Conservation (phyloP, 441 rosid genomes). For the Manihot esculenta region DNA sequence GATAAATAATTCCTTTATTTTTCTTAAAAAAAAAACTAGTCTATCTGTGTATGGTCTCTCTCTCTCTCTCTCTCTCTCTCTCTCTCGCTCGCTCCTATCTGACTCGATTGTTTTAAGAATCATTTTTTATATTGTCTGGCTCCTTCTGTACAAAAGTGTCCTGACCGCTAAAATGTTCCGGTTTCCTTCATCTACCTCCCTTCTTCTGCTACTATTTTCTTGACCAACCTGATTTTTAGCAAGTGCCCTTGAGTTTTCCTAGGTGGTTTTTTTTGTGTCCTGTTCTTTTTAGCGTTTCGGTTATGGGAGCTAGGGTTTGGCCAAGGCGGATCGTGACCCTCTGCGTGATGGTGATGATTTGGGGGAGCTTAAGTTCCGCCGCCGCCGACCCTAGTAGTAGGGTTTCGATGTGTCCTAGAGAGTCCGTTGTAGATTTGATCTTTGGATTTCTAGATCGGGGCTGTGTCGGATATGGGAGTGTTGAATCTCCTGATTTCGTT, state of each 20-base stretch:
- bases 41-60: too few relatives aligned
- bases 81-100: neutral
- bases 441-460: slow-evolving; percentile 45
- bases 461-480: slow-evolving; percentile 30
- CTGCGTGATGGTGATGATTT: slow-evolving; percentile 21
- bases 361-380: slow-evolving; percentile 33
- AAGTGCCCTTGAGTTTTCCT: neutral
- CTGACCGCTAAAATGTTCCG: neutral
- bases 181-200: neutral
- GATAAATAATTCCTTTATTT: neutral
- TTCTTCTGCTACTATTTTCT: neutral
- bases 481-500: slow-evolving; percentile 34
- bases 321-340: slow-evolving; percentile 40
- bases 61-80: too few relatives aligned
- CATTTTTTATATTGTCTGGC: neutral
- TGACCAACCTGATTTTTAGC: neutral
- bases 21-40: too few relatives aligned
- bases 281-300: neutral
- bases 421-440: slow-evolving; percentile 45
- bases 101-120: neutral
- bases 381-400: slow-evolving; percentile 26
- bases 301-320: slow-evolving; percentile 46
- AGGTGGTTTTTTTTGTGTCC: neutral
- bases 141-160: neutral
- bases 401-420: slow-evolving; percentile 48